Base-by-base conservation (phyloP, 306 rosid species). In the Prunus persica region DNA sequence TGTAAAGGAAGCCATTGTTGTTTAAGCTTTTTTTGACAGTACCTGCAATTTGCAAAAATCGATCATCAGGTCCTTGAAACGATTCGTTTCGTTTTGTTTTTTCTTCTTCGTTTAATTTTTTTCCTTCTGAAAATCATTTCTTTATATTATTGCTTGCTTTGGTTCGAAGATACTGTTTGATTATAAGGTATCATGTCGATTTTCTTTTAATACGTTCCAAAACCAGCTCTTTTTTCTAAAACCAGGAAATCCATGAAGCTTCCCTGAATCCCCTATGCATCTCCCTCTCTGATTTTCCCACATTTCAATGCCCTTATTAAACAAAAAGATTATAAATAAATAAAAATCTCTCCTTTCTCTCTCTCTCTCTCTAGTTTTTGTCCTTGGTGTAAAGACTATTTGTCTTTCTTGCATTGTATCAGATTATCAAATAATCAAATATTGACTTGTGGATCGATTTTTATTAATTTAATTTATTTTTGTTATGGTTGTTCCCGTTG, bases 1-100 rank as follows among this genome's bases (percentile, higher is more conserved):
- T 72, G 65, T 50, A 28, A 74, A 72, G 73, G 79, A 79, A 82
- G 83, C 78, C 76, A 81, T 54, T 81, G 50, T 68, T 46, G 63
- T 43, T 30, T 18, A 63, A 63, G 67, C 13, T 62, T 62, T 16
- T 62, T 12, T 62, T 49, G 80, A 76, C 76, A 45, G 58, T 60
- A 58, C 74, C 71, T 57, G 67, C 54, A 65, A 41, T 10, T 57
- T 49, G 54, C 52, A 15, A 30, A 28, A 25, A 13, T 60, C n/a
- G 38, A 60, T 60, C 65, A 25, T 60, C 76, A 10, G 76, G 43
- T 41, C 15, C 76, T 38, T 28, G 19, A 60, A 34, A 49, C 67
- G 67, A 20, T 24, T 69, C 16, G 2, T 27, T 57, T 32, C 2
- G 54, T 38, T 58, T 41, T 9, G 51, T 16, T 77, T 47, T 2